Percentiles rank a stretch among this genome's conserved stretches.
phyloP scores from a whole-genome alignment of 768 basidiomycete species.

The Tylopilus cervinicoccineus region DNA sequence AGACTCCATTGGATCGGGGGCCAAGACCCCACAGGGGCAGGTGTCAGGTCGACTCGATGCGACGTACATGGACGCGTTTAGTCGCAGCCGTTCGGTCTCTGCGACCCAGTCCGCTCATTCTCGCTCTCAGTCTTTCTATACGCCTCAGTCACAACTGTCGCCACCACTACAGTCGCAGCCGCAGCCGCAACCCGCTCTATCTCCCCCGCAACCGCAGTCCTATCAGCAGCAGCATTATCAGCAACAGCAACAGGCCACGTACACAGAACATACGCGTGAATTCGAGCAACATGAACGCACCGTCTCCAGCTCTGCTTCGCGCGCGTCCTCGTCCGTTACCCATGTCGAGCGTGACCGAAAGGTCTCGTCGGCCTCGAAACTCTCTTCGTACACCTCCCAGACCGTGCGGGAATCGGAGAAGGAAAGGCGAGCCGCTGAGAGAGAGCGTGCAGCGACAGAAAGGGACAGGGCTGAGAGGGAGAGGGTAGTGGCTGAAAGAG shows the following conservation, averaged over 20 bases:
- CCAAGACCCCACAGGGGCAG: conserved; percentile 29
- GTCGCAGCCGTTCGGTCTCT: conserved; percentile 25
- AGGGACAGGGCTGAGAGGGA: conserved; percentile 16
- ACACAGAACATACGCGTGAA: conserved; percentile 26
- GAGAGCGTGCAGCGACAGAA: conserved; percentile 15
- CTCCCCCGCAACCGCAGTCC: background rate
- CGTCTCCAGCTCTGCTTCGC: conserved; percentile 25
- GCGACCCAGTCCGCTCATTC: conserved; percentile 18
- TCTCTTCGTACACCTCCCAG: conserved; percentile 29
- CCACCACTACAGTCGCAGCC: background rate
- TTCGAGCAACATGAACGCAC: conserved; percentile 23
- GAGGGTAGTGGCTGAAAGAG: conserved; percentile 12
- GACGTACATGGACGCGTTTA: conserved; percentile 27
- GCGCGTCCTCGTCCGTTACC: conserved; percentile 17
- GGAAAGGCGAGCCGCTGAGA: conserved; percentile 21
- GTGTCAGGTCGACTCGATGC: conserved; percentile 21
- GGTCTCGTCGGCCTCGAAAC: conserved; percentile 21
- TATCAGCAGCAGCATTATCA: background rate
- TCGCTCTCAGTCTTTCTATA: conserved; percentile 14
- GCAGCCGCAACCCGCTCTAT: background rate
- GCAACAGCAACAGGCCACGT: conserved; percentile 13
- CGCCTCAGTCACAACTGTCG: conserved; percentile 3
- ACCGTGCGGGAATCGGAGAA: conserved; percentile 17
- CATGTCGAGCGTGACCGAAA: conserved; percentile 27
- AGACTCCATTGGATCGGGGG: conserved; percentile 32